These are phyloP conservation scores for Trichophyton schoenleinii DNA, from an alignment of 2,329 filamentous ascomycete species.

Conservation along the genomic window DNA sequence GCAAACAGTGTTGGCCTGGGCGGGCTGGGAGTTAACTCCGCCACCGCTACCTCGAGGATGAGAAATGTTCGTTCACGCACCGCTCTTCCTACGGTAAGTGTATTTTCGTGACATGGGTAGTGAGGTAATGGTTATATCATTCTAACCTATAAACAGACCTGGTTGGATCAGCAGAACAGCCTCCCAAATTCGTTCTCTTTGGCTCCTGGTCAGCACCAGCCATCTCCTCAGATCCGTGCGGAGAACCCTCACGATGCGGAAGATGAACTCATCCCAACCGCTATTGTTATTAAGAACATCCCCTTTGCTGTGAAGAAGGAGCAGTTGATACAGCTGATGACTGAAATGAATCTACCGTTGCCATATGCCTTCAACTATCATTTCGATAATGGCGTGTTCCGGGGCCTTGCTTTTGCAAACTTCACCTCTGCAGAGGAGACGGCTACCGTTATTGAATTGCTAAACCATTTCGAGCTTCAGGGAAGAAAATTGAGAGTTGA, in stretches of 20 bases:
- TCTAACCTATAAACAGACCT: conserved; percentile 36
- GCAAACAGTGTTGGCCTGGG: conserved; percentile 59
- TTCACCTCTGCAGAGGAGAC: conserved; percentile 95
- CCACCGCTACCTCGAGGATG: conserved; percentile 42
- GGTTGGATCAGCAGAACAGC: conserved; percentile 47
- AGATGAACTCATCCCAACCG: conserved; percentile 91
- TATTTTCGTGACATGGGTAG: background rate
- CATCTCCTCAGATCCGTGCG: conserved; percentile 30
- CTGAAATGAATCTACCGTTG: conserved; percentile 80
- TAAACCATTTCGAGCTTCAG: conserved; percentile 93
- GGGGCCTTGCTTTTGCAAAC: conserved; percentile 92
- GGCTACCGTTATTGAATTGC: conserved; percentile 74
- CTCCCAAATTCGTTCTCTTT: conserved; percentile 37
- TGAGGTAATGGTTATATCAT: background rate
- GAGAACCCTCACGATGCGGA: conserved; percentile 33
- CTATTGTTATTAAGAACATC: conserved; percentile 99
- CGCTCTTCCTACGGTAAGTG: conserved; percentile 61
- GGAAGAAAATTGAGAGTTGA: conserved; percentile 90
- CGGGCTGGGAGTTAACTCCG: conserved; percentile 44
- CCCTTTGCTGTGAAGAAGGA: conserved; percentile 98
- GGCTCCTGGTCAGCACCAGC: conserved; percentile 30
- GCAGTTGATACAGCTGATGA: conserved; percentile 84
- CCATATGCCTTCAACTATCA: conserved; percentile 99
- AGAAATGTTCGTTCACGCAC: conserved; percentile 45
- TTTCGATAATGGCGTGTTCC: conserved; percentile 95